Percentiles rank a stretch among this genome's conserved stretches.
Evolutionary conservation across 164 flowering plant genomes (phyloP).

Genomic region (Dillenia turbinata): DNA sequence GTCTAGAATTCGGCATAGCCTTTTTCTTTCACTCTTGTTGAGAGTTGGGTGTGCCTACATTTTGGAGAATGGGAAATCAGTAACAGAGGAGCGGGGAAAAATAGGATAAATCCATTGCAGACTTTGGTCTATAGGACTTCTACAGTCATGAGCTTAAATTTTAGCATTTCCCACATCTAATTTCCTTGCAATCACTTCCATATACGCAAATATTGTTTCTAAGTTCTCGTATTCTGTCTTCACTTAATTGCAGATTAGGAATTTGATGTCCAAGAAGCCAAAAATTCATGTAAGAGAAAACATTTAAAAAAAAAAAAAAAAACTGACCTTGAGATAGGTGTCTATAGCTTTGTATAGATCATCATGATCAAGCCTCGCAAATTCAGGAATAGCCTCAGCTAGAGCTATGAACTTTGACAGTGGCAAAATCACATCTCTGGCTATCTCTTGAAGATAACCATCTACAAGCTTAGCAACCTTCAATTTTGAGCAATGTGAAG

Average conservation of each 20-base stretch:
- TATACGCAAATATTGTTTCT: too few species aligned
- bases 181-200: too few species aligned
- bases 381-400: slow-evolving; percentile 76
- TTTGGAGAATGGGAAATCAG: too few species aligned
- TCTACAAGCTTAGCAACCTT: slow-evolving; percentile 94
- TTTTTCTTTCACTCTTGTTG: slow-evolving; percentile 81
- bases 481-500: slow-evolving; percentile 78
- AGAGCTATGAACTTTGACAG: slow-evolving; percentile 64
- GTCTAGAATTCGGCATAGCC: slow-evolving; percentile 75
- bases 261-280: neutral
- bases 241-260: too few species aligned
- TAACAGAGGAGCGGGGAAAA: too few species aligned
- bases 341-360: slow-evolving; percentile 92
- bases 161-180: too few species aligned
- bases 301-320: neutral
- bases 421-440: slow-evolving; percentile 64
- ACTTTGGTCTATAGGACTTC: too few species aligned
- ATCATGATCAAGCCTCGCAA: slow-evolving; percentile 88
- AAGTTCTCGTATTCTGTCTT: too few species aligned
- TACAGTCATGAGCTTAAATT: too few species aligned
- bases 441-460: slow-evolving; percentile 74
- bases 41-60: slow-evolving; percentile 76
- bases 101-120: neutral
- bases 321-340: slow-evolving; percentile 82
- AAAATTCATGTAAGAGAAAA: slow-evolving; percentile 4